These are phyloP conservation scores for Pyrrhoderma lamaoense DNA, from an alignment of 1,284 basidiomycete genomes.

Conservation along the genomic window DNA sequence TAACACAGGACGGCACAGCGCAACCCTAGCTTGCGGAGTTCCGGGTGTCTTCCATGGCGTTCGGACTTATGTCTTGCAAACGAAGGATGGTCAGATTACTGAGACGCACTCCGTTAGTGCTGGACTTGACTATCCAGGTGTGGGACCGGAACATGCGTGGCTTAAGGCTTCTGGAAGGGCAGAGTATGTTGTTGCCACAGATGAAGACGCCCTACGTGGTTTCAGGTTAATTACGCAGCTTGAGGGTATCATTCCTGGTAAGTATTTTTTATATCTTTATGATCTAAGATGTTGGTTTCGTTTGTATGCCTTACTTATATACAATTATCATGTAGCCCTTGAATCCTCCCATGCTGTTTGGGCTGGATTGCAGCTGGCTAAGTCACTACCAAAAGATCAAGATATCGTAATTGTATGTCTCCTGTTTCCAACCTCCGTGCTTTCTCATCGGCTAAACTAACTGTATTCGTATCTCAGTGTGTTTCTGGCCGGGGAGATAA, in stretches of 20 bases:
- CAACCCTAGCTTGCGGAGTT: conserved; percentile 84
- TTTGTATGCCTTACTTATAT: conserved; percentile 5
- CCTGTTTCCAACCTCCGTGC: conserved; percentile 3
- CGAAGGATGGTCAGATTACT: conserved; percentile 83
- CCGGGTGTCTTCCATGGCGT: conserved; percentile 97
- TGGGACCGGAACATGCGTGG: conserved; percentile 97
- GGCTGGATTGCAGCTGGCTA: conserved; percentile 83
- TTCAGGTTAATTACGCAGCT: conserved; percentile 88
- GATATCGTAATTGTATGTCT: conserved; percentile 84
- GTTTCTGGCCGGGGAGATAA: conserved; percentile 90
- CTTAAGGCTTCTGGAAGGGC: conserved; percentile 92
- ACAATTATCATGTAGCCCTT: conserved; percentile 48
- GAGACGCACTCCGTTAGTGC: conserved; percentile 98
- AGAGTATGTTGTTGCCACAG: conserved; percentile 90
- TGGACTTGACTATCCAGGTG: conserved; percentile 87
- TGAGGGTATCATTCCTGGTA: conserved; percentile 96
- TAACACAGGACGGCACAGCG: conserved; percentile 83
- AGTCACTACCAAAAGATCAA: conserved; percentile 75
- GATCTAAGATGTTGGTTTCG: conserved; percentile 5
- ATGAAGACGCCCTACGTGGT: conserved; percentile 87
- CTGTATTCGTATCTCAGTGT: conserved; percentile 42
- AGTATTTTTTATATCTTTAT: conserved; percentile 23
- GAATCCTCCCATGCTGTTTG: conserved; percentile 96
- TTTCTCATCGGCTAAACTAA: neutral
- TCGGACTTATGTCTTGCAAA: conserved; percentile 91